These are phyloP conservation scores for Xylariaceae sp. DNA, from an alignment of 2,329 filamentous ascomycete genomes.

Conservation along the genomic window DNA sequence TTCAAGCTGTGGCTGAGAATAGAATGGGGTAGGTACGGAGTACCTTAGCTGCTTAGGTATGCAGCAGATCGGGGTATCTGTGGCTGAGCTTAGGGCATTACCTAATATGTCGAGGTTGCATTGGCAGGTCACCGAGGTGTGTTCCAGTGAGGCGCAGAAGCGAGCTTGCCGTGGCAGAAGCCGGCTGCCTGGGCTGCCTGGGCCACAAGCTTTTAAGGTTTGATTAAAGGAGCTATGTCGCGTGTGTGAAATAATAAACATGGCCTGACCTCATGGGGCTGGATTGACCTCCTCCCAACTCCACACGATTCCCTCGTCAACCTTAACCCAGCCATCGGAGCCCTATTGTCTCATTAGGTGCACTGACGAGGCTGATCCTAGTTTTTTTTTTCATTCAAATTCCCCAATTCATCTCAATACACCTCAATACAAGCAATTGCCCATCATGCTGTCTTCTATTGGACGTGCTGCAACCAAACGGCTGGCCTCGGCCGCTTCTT, in stretches of 20 bases:
- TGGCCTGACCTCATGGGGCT: no score
- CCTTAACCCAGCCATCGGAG: not conserved
- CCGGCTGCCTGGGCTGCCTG: not conserved
- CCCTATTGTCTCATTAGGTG: conserved; percentile 1
- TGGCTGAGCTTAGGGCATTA: not conserved
- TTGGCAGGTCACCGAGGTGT: no score
- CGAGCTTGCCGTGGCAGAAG: no score
- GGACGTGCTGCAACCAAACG: conserved; percentile 44
- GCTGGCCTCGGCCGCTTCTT: conserved; percentile 25
- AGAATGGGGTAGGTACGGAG: not conserved
- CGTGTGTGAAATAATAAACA: conserved; percentile 30
- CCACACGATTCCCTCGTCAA: conserved; percentile 1
- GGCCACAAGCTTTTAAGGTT: conserved; percentile 1
- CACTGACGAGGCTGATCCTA: conserved; percentile 1
- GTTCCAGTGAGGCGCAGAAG: not conserved
- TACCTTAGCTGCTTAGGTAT: no score
- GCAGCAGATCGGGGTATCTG: not conserved
- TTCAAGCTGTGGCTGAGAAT: not conserved
- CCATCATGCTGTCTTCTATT: conserved; percentile 47
- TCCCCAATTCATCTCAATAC: conserved; percentile 1
- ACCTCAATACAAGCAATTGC: conserved; percentile 12
- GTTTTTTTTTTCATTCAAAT: not conserved
- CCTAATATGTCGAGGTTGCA: not conserved
- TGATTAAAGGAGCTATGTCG: conserved; percentile 11
- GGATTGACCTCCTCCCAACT: conserved; percentile 3